Evolutionary conservation across 1,139 yeast genomes (phyloP), one percentile per base, ranked within the genome.

Genomic region (Pichia cactophila): DNA sequence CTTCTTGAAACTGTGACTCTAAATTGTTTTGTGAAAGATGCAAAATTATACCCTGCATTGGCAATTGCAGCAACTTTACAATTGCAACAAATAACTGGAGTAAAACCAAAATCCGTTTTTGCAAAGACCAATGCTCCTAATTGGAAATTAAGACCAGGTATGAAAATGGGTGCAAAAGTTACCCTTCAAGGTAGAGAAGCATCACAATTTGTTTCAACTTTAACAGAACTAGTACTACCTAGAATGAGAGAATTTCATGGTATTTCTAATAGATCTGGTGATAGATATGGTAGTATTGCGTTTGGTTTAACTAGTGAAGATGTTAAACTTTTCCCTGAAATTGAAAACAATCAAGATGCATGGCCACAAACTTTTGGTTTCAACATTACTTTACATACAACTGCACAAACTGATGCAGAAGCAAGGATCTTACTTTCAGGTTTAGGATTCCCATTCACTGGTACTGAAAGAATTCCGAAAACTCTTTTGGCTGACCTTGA

Each of bases 171-270:
- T 48, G 96, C 95, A 53, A 86, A 86, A 64, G 84, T 83, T 23
- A 80, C 78, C 53, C 71, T 94, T 52, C 73, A 74, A 37, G 98
- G 97, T 44, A 77, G 84, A 56, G 87, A 87, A 50, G 86, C 90
- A 84, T 71, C 81, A 50, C 97, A 89, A 69, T 92, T 94, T 63
- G 65, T 94, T 53, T 70, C 85, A 26, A 92, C 98, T 1, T 71
- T 94, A 61, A 80, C 95, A 1, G 98, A 94, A 68, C 73, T 94
- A 58, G 98, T 94, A 31, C 75, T 92, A 59, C 98, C 99, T 46
- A 80, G 96, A 68, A 81, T 90, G 53, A 85, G 95, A 77, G 87
- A 90, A 45, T 92, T 86, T 68, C 71, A 73, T 56, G 97, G 97
- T 46, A 74, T 94, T 49, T 77, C 81, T 45, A 80, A 80, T 65